Evolutionary conservation across 129 eudicot species (phyloP).

Genomic region (Flaveria brownii): DNA sequence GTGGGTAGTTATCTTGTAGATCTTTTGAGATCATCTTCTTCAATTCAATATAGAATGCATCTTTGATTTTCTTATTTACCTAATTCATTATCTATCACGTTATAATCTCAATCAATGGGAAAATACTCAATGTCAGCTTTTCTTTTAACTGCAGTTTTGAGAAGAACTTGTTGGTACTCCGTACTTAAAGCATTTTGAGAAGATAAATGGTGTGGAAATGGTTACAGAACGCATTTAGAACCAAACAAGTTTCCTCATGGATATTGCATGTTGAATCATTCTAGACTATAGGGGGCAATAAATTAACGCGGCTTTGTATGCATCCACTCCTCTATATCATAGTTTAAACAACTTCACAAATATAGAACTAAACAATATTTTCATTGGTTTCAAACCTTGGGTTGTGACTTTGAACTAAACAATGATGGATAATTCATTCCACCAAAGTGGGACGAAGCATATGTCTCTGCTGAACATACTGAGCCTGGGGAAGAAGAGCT

Average conservation of each 20-base stretch:
- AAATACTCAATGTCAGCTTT: background rate
- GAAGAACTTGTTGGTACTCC: background rate
- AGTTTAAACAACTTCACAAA: background rate
- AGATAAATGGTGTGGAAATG: background rate
- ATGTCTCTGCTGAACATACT: slow-evolving; percentile 73
- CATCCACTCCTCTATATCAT: background rate
- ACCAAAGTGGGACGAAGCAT: slow-evolving; percentile 85
- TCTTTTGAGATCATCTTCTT: too few relatives aligned
- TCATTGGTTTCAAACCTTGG: slow-evolving; percentile 47
- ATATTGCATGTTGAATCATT: background rate
- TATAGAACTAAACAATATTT: background rate
- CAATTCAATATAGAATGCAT: too few relatives aligned
- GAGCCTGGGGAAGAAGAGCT: slow-evolving; percentile 86
- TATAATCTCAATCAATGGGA: background rate
- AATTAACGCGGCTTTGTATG: background rate
- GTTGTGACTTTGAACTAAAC: slow-evolving; percentile 74
- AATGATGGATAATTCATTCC: slow-evolving; percentile 85
- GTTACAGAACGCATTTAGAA: background rate
- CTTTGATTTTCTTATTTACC: too few relatives aligned
- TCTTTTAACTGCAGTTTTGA: background rate
- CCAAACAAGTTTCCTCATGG: background rate
- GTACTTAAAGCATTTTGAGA: background rate
- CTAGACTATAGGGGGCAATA: background rate
- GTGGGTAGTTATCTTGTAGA: too few relatives aligned
- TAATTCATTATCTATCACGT: too few relatives aligned